These are phyloP conservation scores for Xerocomellus intermedius DNA, from an alignment of 768 basidiomycete genomes.

Conservation along the genomic window DNA sequence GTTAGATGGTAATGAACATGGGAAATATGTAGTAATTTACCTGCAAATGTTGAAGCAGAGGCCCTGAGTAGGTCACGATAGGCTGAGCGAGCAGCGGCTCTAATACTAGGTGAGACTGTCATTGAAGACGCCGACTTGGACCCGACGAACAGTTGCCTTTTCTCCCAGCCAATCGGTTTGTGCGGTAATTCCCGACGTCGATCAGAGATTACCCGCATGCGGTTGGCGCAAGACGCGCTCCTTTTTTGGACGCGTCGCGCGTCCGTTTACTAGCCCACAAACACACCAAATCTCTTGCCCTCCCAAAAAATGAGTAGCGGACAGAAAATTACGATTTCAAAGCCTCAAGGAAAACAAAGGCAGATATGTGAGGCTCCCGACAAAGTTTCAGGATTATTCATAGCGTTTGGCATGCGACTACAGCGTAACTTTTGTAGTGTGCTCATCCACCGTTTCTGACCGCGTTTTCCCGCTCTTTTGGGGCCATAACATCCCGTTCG, in stretches of 20 bases:
- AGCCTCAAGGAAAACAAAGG: conserved; percentile 16
- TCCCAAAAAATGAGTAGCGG: conserved; percentile 31
- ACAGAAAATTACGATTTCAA: conserved; percentile 26
- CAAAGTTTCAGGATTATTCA: conserved; percentile 16
- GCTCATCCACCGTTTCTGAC: neutral
- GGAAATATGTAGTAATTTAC: conserved; percentile 30
- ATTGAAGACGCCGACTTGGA: conserved; percentile 28
- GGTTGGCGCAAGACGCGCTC: conserved; percentile 41
- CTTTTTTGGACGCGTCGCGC: conserved; percentile 37
- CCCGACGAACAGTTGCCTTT: neutral
- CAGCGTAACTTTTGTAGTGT: conserved; percentile 16
- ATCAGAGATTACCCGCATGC: conserved; percentile 36
- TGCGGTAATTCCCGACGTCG: conserved; percentile 16
- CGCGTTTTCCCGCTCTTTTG: conserved; percentile 20
- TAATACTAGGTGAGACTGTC: conserved; percentile 56
- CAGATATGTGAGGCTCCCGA: conserved; percentile 14
- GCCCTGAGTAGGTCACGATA: conserved; percentile 73
- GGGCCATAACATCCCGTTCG: conserved; percentile 11
- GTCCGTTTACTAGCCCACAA: conserved; percentile 18
- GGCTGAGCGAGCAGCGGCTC: conserved; percentile 66
- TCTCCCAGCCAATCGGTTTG: conserved; percentile 13
- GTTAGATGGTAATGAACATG: neutral
- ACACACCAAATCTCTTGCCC: conserved; percentile 31
- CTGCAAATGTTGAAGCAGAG: conserved; percentile 63
- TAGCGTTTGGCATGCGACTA: conserved; percentile 16